Conservation (phyloP, 495 filamentous ascomycete genomes). For the Extremus antarcticus region DNA sequence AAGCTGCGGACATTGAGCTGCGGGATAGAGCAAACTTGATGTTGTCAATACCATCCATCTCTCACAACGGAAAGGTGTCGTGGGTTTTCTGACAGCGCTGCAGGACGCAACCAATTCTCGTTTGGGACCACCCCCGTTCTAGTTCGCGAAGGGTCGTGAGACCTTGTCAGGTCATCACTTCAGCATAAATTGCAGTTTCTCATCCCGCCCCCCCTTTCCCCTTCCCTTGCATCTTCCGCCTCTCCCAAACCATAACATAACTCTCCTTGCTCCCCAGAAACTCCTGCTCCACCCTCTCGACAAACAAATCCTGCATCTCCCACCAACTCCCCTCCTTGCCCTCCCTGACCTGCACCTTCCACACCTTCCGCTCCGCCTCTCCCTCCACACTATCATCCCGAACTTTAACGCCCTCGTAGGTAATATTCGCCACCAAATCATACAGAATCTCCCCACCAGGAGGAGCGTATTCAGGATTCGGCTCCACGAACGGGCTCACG, state of each 20-base stretch:
- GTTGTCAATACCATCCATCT: too few relatives aligned
- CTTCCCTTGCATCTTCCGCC: conserved; percentile 36
- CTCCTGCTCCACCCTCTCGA: conserved; percentile 75
- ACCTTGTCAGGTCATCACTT: too few relatives aligned
- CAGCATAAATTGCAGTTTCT: too few relatives aligned
- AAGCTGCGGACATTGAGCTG: too few relatives aligned
- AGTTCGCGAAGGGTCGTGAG: too few relatives aligned
- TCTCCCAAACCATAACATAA: conserved; percentile 95
- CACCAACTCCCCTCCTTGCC: conserved; percentile 59
- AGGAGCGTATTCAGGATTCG: conserved; percentile 48
- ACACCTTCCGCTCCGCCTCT: conserved; percentile 73
- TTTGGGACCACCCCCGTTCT: too few relatives aligned
- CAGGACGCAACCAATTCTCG: too few relatives aligned
- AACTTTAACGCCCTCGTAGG: conserved; percentile 68
- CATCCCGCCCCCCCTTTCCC: background rate
- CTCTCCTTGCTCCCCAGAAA: conserved; percentile 84
- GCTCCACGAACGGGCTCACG: conserved; percentile 78
- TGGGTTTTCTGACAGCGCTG: too few relatives aligned
- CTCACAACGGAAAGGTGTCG: too few relatives aligned
- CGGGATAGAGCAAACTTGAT: too few relatives aligned
- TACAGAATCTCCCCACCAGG: conserved; percentile 84
- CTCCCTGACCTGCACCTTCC: conserved; percentile 55
- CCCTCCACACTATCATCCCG: conserved; percentile 66
- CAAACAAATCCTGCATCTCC: conserved; percentile 87
- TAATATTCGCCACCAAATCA: conserved; percentile 93